Base-by-base conservation (phyloP, 2,329 filamentous ascomycete species). In the Cryphonectria carpinicola region DNA sequence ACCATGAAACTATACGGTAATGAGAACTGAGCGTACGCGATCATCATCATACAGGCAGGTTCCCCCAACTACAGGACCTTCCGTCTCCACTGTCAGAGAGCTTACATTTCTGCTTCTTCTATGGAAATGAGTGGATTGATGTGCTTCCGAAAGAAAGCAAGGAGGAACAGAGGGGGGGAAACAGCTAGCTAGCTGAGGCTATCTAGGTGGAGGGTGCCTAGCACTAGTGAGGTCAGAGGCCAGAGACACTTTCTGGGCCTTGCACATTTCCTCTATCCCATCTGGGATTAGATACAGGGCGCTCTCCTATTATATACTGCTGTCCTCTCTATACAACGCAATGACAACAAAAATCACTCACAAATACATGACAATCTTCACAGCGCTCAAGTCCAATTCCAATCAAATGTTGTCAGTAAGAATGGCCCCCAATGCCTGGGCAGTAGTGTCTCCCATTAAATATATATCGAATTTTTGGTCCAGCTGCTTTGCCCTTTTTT, bases 381-480 rank as follows among this genome's bases (percentile, higher is more conserved):
- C 54, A 8, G 17, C 7, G 4, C 13, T 49, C 54, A n/a, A 32
- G 14, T 32, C 54, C 28, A 14, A 14, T 14, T 8, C 54, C 54
- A n/a, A 10, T 35, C 28, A 32, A 32, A 28, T 56, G n/a, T 28
- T 32, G 2, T 13, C 17, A 3, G 28, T 35, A 58, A 28, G 5
- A 32, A 58, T 58, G 54, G 25, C 25, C 54, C 28, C 54, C 54
- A 58, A 58, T 58, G 28, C 54, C 25, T 32, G 25, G 54, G 54
- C 54, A 32, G n/a, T 49, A 25, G 56, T 54, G 46, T 32, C 28
- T 66, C 49, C 63, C 63, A 66, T 41, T 69, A 62, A 41, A 69
- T 66, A 46, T 69, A 41, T 56, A 22, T 66, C n/a, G 63, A 64
- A 65, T 46, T 60, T 52, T 61, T 66, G 56, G 11, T 61, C 13